Percentiles rank a stretch among this genome's conserved stretches.
Evolutionary conservation across 2,329 filamentous ascomycete species (phyloP).

Genomic region (Elsinoe ampelina): DNA sequence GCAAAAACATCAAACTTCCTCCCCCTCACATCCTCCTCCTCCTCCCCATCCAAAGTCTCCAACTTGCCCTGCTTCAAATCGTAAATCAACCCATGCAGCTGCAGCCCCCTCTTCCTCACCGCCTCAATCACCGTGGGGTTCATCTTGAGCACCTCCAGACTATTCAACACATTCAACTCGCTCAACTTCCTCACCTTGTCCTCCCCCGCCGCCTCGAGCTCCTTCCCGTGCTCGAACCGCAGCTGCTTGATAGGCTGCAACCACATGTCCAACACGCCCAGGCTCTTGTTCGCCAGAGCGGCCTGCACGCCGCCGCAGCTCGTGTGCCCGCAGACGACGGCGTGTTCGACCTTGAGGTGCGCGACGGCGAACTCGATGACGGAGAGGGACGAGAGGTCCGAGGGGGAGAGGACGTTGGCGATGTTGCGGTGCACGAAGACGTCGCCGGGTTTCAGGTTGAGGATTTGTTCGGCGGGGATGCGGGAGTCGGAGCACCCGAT

Average conservation of each 20-base stretch:
- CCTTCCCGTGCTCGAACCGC: conserved; percentile 43
- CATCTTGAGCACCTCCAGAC: conserved; percentile 57
- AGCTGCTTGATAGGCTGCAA: conserved; percentile 47
- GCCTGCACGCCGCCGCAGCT: conserved; percentile 51
- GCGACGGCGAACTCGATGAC: conserved; percentile 74
- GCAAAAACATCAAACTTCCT: conserved; percentile 17
- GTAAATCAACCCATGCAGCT: conserved; percentile 71
- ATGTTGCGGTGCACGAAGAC: conserved; percentile 89
- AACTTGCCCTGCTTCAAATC: conserved; percentile 52
- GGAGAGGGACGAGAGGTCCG: conserved; percentile 64
- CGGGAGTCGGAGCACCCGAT: conserved; percentile 81
- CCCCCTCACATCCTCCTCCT: conserved; percentile 23
- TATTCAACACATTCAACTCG: conserved; percentile 66
- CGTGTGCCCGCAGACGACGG: conserved; percentile 54
- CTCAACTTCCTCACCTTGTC: conserved; percentile 54
- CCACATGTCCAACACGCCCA: conserved; percentile 54
- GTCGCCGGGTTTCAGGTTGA: conserved; percentile 70
- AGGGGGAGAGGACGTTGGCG: conserved; percentile 67
- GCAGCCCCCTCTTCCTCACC: conserved; percentile 57
- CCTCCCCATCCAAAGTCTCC: conserved; percentile 39
- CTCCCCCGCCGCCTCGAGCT: conserved; percentile 41
- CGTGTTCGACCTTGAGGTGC: conserved; percentile 57
- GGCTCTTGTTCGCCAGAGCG: conserved; percentile 45
- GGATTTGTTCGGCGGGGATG: conserved; percentile 72
- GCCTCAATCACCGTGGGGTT: conserved; percentile 63